phyloP scores from a whole-genome alignment of 2,329 filamentous ascomycete species.

The Hansfordia pulvinata region DNA sequence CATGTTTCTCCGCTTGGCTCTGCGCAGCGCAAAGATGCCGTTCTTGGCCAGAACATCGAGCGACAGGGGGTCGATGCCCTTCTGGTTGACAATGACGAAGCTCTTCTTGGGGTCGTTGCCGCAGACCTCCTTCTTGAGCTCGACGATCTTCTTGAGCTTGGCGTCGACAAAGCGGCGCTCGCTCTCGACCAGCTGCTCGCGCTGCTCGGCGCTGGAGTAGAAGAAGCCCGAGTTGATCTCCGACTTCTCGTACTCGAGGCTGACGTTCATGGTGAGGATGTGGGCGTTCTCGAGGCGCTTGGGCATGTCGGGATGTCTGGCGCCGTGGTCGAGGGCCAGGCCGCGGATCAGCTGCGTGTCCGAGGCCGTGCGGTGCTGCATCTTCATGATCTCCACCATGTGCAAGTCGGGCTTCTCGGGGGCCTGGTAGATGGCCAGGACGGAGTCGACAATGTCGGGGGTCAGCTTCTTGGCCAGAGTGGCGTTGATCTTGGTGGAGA shows the following conservation, averaged over 20 bases:
- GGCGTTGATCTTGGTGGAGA: conserved; percentile 88
- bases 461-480: conserved; percentile 83
- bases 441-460: conserved; percentile 89
- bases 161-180: conserved; percentile 92
- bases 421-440: conserved; percentile 82
- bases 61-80: conserved; percentile 94
- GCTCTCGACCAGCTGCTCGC: conserved; percentile 95
- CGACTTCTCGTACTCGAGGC: conserved; percentile 95
- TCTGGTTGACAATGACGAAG: conserved; percentile 98
- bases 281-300: conserved; percentile 91
- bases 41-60: conserved; percentile 97
- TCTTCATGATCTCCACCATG: conserved; percentile 99
- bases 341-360: conserved; percentile 94
- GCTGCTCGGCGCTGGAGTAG: conserved; percentile 92
- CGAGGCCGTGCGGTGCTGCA: conserved; percentile 93
- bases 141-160: conserved; percentile 94
- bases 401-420: conserved; percentile 90
- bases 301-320: conserved; percentile 95
- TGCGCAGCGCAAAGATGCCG: conserved; percentile 83
- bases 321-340: conserved; percentile 86
- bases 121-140: conserved; percentile 95
- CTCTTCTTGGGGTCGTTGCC: conserved; percentile 86
- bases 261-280: conserved; percentile 92
- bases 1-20: conserved; percentile 98
- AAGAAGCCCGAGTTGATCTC: conserved; percentile 99